A percentile compares a stretch with the other conserved stretches of the same genome.
Conservation (phyloP, 371 early-diverging fungal species). For the Mucor mucedo region DNA sequence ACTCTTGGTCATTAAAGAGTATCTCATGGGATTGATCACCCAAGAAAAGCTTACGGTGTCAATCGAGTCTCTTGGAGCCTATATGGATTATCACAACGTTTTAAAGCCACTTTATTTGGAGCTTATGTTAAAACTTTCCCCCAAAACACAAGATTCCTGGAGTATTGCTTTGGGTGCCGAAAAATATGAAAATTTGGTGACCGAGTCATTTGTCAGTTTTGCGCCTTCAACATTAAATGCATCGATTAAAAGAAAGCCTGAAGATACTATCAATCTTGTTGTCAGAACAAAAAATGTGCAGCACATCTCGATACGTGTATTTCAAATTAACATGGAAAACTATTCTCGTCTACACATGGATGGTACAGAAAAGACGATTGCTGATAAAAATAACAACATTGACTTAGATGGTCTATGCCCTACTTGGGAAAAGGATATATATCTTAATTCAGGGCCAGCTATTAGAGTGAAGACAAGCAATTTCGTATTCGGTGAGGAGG, state of each 20-base stretch:
- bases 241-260: constrained; percentile 21
- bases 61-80: constrained; percentile 21
- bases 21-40: constrained; percentile 27
- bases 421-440: constrained; percentile 40
- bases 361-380: neutral
- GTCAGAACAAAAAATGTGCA: constrained; percentile 42
- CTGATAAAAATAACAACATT: constrained; percentile 16
- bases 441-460: constrained; percentile 27
- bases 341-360: constrained; percentile 37
- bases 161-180: constrained; percentile 9
- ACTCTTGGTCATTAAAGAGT: constrained; percentile 15
- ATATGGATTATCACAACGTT: constrained; percentile 22
- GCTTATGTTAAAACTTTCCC: constrained; percentile 22
- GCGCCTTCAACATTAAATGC: constrained; percentile 16
- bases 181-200: constrained; percentile 24
- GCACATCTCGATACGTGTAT: constrained; percentile 45
- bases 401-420: constrained; percentile 50
- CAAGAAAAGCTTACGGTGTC: constrained; percentile 19
- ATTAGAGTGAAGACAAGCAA: constrained; percentile 17
- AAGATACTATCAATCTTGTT: constrained; percentile 22
- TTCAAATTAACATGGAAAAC: constrained; percentile 43
- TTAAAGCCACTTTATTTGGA: constrained; percentile 28
- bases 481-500: constrained; percentile 31
- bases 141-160: neutral
- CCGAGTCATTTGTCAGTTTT: constrained; percentile 27